Evolutionary conservation across 306 rosid species (phyloP).

Genomic region (Corylus heterophylla): DNA sequence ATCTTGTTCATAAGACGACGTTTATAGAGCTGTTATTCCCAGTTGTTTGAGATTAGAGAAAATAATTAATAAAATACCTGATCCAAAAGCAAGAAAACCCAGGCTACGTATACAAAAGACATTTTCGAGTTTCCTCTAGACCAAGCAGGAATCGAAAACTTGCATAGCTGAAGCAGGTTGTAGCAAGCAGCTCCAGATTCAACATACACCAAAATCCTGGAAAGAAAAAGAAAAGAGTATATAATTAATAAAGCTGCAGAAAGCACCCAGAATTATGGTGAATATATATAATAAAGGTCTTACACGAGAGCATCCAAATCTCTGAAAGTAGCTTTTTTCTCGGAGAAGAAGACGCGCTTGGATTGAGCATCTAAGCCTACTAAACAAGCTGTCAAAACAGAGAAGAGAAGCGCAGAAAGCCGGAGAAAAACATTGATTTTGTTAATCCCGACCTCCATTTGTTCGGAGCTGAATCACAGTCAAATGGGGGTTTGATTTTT

Average conservation of each 20-base stretch:
- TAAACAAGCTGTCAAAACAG: slow-evolving; percentile 49
- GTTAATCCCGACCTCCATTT: slow-evolving; percentile 35
- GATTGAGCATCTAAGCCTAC: slow-evolving; percentile 63
- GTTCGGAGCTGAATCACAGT: neutral
- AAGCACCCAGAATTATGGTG: too few relatives aligned
- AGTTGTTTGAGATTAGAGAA: neutral
- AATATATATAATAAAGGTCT: neutral
- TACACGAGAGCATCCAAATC: slow-evolving; percentile 61
- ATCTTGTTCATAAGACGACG: neutral
- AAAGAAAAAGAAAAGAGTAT: neutral
- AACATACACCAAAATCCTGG: slow-evolving; percentile 54
- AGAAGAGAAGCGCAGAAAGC: slow-evolving; percentile 37
- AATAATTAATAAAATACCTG: slow-evolving; percentile 43
- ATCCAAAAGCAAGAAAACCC: slow-evolving; percentile 65
- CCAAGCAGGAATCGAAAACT: slow-evolving; percentile 21
- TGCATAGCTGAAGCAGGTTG: slow-evolving; percentile 57
- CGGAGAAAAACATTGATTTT: slow-evolving; percentile 49
- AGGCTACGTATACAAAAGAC: slow-evolving; percentile 36
- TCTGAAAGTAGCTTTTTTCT: slow-evolving; percentile 57
- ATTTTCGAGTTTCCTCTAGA: slow-evolving; percentile 22
- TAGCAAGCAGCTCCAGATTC: slow-evolving; percentile 62
- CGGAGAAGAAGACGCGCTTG: slow-evolving; percentile 26
- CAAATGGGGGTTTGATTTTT: neutral
- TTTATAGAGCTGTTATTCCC: too few relatives aligned
- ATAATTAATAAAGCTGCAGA: too few relatives aligned